These are phyloP conservation scores for Suillus variegatus DNA, from an alignment of 768 basidiomycete species.

Conservation along the genomic window DNA sequence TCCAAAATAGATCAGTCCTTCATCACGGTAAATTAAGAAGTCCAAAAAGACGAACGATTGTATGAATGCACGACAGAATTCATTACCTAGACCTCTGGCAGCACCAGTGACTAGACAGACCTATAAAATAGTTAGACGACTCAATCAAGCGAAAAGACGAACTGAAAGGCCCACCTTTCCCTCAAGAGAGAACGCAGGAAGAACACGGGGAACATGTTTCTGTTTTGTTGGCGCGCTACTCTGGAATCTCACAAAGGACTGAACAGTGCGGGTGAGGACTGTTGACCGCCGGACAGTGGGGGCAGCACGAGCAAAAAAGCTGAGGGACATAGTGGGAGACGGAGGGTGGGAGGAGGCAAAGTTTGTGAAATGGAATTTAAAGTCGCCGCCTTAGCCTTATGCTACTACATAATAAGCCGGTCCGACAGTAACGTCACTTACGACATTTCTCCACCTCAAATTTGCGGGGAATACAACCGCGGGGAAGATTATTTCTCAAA, in stretches of 20 bases:
- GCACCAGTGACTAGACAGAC: conserved; percentile 94
- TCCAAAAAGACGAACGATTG: conserved; percentile 55
- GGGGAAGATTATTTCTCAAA: neutral
- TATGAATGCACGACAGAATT: conserved; percentile 89
- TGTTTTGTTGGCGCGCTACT: conserved; percentile 24
- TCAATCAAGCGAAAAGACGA: neutral
- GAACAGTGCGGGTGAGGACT: conserved; percentile 13
- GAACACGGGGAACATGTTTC: conserved; percentile 44
- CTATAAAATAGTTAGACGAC: conserved; percentile 36
- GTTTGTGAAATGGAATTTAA: conserved; percentile 21
- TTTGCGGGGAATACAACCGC: conserved; percentile 12
- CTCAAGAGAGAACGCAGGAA: conserved; percentile 78
- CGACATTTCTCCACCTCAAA: conserved; percentile 11
- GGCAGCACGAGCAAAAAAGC: conserved; percentile 29
- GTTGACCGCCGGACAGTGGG: conserved; percentile 14
- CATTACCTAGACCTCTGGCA: conserved; percentile 86
- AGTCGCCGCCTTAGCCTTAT: conserved; percentile 10
- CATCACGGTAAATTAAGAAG: neutral
- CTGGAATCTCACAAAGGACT: conserved; percentile 21
- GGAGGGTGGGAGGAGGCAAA: conserved; percentile 13
- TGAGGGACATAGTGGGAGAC: conserved; percentile 26
- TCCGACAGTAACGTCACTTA: conserved; percentile 9
- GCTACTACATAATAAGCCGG: conserved; percentile 15
- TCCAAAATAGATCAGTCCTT: conserved; percentile 10
- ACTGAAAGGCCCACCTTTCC: conserved; percentile 53